A percentile compares a stretch with the other conserved stretches of the same genome.
phyloP scores from a whole-genome alignment of 306 rosid genomes.

The Acmispon strigosus region DNA sequence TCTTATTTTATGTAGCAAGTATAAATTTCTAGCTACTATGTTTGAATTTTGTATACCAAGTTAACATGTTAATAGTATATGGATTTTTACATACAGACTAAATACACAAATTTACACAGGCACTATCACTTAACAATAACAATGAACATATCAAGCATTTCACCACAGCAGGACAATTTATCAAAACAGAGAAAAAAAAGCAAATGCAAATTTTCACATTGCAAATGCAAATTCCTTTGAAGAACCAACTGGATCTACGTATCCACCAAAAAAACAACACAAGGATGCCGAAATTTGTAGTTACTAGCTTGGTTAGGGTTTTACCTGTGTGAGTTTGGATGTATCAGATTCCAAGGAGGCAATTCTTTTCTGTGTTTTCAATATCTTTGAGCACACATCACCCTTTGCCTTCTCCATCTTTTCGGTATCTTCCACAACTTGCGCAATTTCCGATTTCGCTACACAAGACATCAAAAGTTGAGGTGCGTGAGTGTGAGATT shows the following conservation, averaged over 20 bases:
- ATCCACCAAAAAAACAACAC: not conserved
- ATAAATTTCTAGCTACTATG: not conserved
- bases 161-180: not conserved
- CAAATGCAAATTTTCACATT: not conserved
- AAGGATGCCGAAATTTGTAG: too few species aligned
- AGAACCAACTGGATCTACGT: not conserved
- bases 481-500: not conserved
- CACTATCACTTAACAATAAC: not conserved
- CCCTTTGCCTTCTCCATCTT: slow-evolving; percentile 46
- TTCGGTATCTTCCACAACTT: slow-evolving; percentile 46
- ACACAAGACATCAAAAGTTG: not conserved
- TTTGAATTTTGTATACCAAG: not conserved
- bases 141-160: not conserved
- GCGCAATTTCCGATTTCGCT: slow-evolving; percentile 52
- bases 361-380: slow-evolving; percentile 55
- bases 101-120: not conserved
- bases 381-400: slow-evolving; percentile 64
- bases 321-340: slow-evolving; percentile 69
- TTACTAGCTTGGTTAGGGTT: too few species aligned
- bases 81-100: not conserved
- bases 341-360: slow-evolving; percentile 54
- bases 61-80: not conserved
- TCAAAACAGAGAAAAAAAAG: not conserved
- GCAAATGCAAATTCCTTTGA: not conserved
- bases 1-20: not conserved